Base-by-base conservation (phyloP, 2,329 filamentous ascomycete genomes). In the Nannizziopsis arthrosporioides region DNA sequence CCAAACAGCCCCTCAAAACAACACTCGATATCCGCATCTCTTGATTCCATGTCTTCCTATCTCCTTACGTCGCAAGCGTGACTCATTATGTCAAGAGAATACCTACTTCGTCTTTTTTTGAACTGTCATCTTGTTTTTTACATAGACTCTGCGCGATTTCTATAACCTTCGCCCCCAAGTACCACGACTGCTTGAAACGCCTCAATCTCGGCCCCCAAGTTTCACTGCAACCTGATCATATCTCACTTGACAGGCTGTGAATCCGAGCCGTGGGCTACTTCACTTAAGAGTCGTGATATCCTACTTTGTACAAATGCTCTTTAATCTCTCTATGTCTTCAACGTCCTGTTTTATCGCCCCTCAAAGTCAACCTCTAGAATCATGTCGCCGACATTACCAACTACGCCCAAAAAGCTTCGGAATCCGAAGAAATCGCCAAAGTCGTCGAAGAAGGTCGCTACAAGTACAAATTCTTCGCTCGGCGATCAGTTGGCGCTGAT, bases 311-410 rank as follows among this genome's bases (percentile, higher is more conserved):
- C 46, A 42, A 45, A 40, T 48, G 14, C 37, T 48, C 48, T 54
- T 55, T 50, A 52, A 59, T 58, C 58, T 57, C 54, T 59, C 57
- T 59, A 49, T 51, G 47, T 51, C 53, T 54, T 57, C 52, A 56
- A 38, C 59, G 62, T 69, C 68, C 68, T 70, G 68, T 63, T 72
- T 73, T 73, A 71, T 72, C 67, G 7, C 22, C 22, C 22, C 22
- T 27, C 70, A 67, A 70, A 72, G 66, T 66, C 66, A 57, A 61
- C 61, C 47, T 53, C 39, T 56, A 62, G 59, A 56, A 53, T 19
- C 53, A 75, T 74, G 72, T 70, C 71, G 59, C 62, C 68, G 42
- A 64, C 65, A 59, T 57, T 61, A 48, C 63, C 66, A 56, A 57
- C 61, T 40, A 64, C 67, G 34, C 62, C 67, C 5, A 68, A 68